A percentile compares a stretch with the other conserved stretches of the same genome.
Evolutionary conservation across 129 eudicot genomes (phyloP).

Genomic region (Calendula officinalis): DNA sequence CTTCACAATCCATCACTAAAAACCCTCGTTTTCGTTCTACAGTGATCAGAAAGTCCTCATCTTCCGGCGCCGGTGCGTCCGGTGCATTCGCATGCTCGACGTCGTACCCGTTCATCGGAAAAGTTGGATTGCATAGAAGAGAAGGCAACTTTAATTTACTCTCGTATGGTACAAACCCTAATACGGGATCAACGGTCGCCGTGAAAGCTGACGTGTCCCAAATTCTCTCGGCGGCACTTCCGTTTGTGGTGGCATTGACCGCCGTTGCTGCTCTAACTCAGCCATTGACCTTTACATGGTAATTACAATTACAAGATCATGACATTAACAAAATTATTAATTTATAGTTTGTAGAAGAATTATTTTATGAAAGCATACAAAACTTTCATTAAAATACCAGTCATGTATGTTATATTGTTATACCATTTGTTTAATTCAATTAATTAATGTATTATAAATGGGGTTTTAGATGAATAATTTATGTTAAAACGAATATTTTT

Average conservation of each 20-base stretch:
- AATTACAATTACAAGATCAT: slow-evolving; percentile 14
- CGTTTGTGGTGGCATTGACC: slow-evolving; percentile 91
- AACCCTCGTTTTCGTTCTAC: slow-evolving; percentile 26
- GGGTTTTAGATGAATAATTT: slow-evolving; percentile 14
- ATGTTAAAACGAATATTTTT: background rate
- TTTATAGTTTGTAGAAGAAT: background rate
- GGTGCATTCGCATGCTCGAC: slow-evolving; percentile 58
- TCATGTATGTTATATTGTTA: background rate
- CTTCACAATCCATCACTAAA: slow-evolving; percentile 19
- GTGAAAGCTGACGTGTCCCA: slow-evolving; percentile 60
- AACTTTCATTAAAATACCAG: slow-evolving; percentile 1
- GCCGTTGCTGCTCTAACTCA: slow-evolving; percentile 86
- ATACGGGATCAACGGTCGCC: slow-evolving; percentile 27
- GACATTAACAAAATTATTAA: no score
- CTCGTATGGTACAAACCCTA: slow-evolving; percentile 55
- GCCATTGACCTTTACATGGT: slow-evolving; percentile 91
- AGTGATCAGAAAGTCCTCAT: slow-evolving; percentile 8
- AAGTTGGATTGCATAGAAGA: slow-evolving; percentile 82
- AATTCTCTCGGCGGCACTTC: slow-evolving; percentile 79
- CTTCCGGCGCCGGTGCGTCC: slow-evolving; percentile 25
- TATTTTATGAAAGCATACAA: background rate
- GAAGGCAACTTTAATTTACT: slow-evolving; percentile 69
- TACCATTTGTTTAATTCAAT: slow-evolving; percentile 23
- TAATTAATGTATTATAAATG: background rate
- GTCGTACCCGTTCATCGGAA: slow-evolving; percentile 69